Percentiles rank a stretch among this genome's conserved stretches.
Evolutionary conservation across 1,139 yeast species (phyloP).

Genomic region (Taiozyma sp.): DNA sequence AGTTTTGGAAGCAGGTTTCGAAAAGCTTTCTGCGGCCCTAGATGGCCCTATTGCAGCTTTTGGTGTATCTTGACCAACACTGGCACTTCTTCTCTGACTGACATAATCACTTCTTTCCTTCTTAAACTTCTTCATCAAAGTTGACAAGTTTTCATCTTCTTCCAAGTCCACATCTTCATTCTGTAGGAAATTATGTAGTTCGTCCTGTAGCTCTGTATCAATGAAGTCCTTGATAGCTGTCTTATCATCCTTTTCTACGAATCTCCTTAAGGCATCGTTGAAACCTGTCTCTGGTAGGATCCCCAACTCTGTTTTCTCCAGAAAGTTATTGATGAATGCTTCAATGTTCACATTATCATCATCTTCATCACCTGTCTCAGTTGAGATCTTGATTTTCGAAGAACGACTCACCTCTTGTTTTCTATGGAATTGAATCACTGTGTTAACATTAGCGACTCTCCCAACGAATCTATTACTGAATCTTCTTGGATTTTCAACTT

Average conservation of each 20-base stretch:
- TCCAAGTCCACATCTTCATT: slow-evolving; percentile 31
- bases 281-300: slow-evolving; percentile 75
- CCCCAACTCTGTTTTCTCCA: slow-evolving; percentile 57
- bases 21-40: background rate
- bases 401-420: slow-evolving; percentile 29
- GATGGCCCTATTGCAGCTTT: slow-evolving; percentile 2
- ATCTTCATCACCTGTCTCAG: slow-evolving; percentile 21
- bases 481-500: slow-evolving; percentile 84
- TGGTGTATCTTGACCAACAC: slow-evolving; percentile 4
- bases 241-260: slow-evolving; percentile 81
- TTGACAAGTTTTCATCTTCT: slow-evolving; percentile 26
- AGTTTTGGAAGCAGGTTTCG: background rate
- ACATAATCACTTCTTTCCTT: slow-evolving; percentile 23
- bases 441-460: slow-evolving; percentile 82
- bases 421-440: slow-evolving; percentile 69
- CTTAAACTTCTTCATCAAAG: slow-evolving; percentile 25
- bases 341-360: slow-evolving; percentile 41
- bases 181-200: slow-evolving; percentile 50
- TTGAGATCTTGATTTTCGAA: slow-evolving; percentile 8
- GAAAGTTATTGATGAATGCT: slow-evolving; percentile 52
- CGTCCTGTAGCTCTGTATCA: slow-evolving; percentile 57
- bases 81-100: slow-evolving; percentile 6
- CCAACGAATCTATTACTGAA: slow-evolving; percentile 91
- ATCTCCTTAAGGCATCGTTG: slow-evolving; percentile 63
- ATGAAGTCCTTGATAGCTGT: slow-evolving; percentile 63